These are phyloP conservation scores for Cercospora sp. DNA, from an alignment of 2,329 filamentous ascomycete species.

Conservation along the genomic window DNA sequence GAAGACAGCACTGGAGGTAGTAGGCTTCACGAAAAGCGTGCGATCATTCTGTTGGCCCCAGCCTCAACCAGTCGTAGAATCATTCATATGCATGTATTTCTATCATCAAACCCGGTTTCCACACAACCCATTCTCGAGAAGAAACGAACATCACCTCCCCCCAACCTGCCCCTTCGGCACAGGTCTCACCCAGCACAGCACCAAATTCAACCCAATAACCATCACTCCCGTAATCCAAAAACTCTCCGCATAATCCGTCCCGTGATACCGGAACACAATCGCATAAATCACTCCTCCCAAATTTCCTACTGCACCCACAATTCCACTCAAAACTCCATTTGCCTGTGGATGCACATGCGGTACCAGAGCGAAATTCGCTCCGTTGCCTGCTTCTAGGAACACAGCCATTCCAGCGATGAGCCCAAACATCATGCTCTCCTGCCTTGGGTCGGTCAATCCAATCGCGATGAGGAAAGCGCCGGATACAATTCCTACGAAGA, in stretches of 20 bases:
- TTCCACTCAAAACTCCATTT: conserved; percentile 75
- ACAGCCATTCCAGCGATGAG: conserved; percentile 74
- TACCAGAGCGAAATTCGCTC: conserved; percentile 80
- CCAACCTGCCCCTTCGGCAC: conserved; percentile 45
- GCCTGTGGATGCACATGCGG: conserved; percentile 81
- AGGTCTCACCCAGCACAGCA: conserved; percentile 63
- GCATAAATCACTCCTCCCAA: conserved; percentile 82
- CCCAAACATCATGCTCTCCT: conserved; percentile 68
- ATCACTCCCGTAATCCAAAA: conserved; percentile 83
- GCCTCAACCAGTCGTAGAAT: neutral
- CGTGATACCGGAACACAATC: conserved; percentile 75
- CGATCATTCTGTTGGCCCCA: neutral
- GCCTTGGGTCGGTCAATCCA: conserved; percentile 61
- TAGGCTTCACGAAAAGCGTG: neutral
- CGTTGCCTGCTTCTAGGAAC: conserved; percentile 82
- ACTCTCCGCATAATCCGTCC: conserved; percentile 65
- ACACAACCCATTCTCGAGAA: too few species aligned
- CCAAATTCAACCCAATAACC: conserved; percentile 67
- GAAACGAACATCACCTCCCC: neutral
- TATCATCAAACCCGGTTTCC: neutral
- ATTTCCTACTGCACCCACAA: conserved; percentile 77
- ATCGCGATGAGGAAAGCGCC: conserved; percentile 63
- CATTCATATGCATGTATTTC: neutral
- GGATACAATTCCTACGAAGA: conserved; percentile 56
- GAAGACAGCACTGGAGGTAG: neutral